Evolutionary conservation across 225 moss, liverwort and hornwort species (phyloP).

Genomic region (Physcomitrellopsis africana): DNA sequence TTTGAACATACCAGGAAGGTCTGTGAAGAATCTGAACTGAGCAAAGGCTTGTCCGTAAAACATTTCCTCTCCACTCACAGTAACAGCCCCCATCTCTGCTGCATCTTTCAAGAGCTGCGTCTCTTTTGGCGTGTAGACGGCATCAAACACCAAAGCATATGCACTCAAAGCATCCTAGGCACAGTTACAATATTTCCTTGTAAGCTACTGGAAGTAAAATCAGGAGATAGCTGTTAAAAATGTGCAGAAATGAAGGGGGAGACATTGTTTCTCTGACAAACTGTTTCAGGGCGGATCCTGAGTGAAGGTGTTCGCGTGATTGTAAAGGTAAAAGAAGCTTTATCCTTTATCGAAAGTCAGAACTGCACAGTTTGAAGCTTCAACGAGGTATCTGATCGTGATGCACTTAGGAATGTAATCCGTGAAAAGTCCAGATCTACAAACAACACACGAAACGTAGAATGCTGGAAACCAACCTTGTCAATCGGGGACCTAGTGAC

Average conservation of each 20-base stretch:
- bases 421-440: background rate
- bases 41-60: conserved; percentile 83
- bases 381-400: background rate
- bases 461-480: conserved; percentile 39
- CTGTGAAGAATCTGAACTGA: conserved; percentile 87
- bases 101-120: conserved; percentile 85
- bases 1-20: conserved; percentile 43
- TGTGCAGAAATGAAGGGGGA: background rate
- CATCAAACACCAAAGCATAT: conserved; percentile 92
- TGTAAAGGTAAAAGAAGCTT: background rate
- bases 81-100: conserved; percentile 58
- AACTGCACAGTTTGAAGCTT: background rate
- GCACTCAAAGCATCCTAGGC: conserved; percentile 69
- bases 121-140: conserved; percentile 84
- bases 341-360: conserved; percentile 9
- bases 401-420: background rate
- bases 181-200: conserved; percentile 23
- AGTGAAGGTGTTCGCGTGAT: background rate
- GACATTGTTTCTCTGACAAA: background rate
- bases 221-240: background rate
- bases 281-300: background rate
- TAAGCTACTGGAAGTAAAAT: background rate
- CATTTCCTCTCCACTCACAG: conserved; percentile 92
- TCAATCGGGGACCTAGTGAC: conserved; percentile 61
- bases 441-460: conserved; percentile 10